Conservation (phyloP, 768 basidiomycete species). For the Termitomyces sp. region DNA sequence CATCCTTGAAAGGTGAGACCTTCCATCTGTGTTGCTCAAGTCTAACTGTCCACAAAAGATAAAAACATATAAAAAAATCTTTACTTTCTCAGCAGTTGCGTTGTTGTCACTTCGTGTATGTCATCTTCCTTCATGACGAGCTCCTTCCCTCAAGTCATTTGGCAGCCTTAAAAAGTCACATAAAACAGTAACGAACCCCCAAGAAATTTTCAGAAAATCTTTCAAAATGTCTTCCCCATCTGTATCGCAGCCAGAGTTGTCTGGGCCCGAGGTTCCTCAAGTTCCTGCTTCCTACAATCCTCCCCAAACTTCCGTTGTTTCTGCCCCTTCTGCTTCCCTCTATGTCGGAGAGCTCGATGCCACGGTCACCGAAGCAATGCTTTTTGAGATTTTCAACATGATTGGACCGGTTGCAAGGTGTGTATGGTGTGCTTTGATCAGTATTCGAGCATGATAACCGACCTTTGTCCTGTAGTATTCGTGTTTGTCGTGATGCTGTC, state of each 20-base stretch:
- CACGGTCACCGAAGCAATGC: slow-evolving; percentile 98
- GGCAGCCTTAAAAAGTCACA: slow-evolving; percentile 65
- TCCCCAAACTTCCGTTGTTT: slow-evolving; percentile 46
- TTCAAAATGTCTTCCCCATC: slow-evolving; percentile 48
- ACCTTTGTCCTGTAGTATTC: slow-evolving; percentile 57
- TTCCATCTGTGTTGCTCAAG: slow-evolving; percentile 14
- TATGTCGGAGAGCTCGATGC: slow-evolving; percentile 99
- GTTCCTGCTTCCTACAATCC: slow-evolving; percentile 24
- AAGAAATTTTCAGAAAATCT: slow-evolving; percentile 40
- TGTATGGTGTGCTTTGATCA: slow-evolving; percentile 18
- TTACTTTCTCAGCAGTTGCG: slow-evolving; percentile 67
- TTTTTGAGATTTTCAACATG: slow-evolving; percentile 99
- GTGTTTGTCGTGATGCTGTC: slow-evolving; percentile 99
- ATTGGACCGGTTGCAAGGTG: slow-evolving; percentile 98
- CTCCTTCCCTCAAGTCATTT: slow-evolving; percentile 12
- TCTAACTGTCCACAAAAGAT: slow-evolving; percentile 38
- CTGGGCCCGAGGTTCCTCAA: slow-evolving; percentile 43
- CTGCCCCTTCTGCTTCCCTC: slow-evolving; percentile 85
- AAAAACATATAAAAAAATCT: slow-evolving; percentile 67
- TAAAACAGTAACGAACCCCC: slow-evolving; percentile 87
- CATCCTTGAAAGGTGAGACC: slow-evolving; percentile 62
- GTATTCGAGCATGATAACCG: not conserved
- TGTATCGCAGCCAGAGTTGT: slow-evolving; percentile 45
- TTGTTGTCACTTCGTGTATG: slow-evolving; percentile 68
- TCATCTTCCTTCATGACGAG: slow-evolving; percentile 9